A percentile compares a stretch with the other conserved stretches of the same genome.
Evolutionary conservation across 148 eudicot species (phyloP).

Genomic region (Vaccinium macrocarpon): DNA sequence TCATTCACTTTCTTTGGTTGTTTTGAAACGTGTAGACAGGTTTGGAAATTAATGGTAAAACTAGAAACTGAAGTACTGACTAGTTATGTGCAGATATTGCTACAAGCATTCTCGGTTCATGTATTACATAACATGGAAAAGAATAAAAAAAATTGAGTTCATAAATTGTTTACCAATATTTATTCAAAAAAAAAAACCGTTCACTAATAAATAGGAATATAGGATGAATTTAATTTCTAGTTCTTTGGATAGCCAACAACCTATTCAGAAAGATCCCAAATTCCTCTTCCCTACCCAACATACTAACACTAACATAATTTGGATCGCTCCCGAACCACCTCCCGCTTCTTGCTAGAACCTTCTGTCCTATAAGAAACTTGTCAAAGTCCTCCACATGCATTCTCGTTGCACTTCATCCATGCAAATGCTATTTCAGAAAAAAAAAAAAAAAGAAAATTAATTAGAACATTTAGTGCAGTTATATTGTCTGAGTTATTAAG

Average conservation of each 20-base stretch:
- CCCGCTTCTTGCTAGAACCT: conserved; percentile 59
- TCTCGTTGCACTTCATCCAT: conserved; percentile 59
- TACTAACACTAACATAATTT: conserved; percentile 58
- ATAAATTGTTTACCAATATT: not conserved
- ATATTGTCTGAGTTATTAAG: not conserved
- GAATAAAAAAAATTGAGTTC: not conserved
- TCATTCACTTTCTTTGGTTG: no score
- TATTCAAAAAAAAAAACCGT: no score
- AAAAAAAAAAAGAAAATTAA: not conserved
- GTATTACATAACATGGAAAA: not conserved
- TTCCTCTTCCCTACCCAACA: conserved; percentile 62
- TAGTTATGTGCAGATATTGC: no score
- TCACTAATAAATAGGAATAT: not conserved
- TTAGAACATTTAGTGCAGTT: not conserved
- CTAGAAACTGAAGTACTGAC: no score
- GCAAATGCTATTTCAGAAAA: conserved; percentile 56
- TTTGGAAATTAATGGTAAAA: no score
- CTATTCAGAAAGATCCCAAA: conserved; percentile 57
- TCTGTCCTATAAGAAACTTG: conserved; percentile 39
- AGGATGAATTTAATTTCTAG: not conserved
- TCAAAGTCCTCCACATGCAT: conserved; percentile 37
- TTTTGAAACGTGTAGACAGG: no score
- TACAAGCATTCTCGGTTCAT: no score
- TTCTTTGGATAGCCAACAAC: conserved; percentile 30
- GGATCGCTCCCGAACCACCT: conserved; percentile 50